phyloP scores from a whole-genome alignment of 805 yeast genomes.

The Saccharomycodes ludwigii region DNA sequence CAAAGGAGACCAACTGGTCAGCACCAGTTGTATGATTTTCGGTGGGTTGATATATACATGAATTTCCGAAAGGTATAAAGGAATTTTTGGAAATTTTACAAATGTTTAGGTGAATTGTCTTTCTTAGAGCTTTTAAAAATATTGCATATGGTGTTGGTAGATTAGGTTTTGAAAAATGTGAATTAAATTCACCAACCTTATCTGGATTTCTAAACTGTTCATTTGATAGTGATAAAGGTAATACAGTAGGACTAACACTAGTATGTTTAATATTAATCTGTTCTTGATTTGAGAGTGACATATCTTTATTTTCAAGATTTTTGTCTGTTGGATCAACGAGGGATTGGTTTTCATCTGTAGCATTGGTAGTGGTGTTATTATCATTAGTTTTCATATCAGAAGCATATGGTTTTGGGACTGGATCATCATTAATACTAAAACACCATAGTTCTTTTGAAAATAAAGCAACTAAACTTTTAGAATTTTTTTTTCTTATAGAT shows the following conservation, averaged over 20 bases:
- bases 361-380: conserved; percentile 1
- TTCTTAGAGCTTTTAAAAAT: conserved; percentile 37
- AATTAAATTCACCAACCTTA: conserved; percentile 21
- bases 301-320: too few relatives aligned
- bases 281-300: too few relatives aligned
- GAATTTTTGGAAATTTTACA: conserved; percentile 22
- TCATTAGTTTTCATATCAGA: conserved; percentile 7
- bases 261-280: too few relatives aligned
- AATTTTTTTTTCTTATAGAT: conserved; percentile 22
- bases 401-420: conserved; percentile 21
- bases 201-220: conserved; percentile 17
- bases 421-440: conserved; percentile 28
- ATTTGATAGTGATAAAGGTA: too few relatives aligned
- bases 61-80: conserved; percentile 39
- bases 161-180: conserved; percentile 25
- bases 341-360: background rate
- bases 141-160: conserved; percentile 31
- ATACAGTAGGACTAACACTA: too few relatives aligned
- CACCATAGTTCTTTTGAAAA: conserved; percentile 33
- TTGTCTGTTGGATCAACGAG: background rate
- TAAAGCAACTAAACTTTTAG: conserved; percentile 26
- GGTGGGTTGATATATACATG: conserved; percentile 23
- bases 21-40: conserved; percentile 1
- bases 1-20: conserved; percentile 15
- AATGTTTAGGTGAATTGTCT: conserved; percentile 25